Base-by-base conservation (phyloP, 345 rosid species). In the Adansonia digitata region DNA sequence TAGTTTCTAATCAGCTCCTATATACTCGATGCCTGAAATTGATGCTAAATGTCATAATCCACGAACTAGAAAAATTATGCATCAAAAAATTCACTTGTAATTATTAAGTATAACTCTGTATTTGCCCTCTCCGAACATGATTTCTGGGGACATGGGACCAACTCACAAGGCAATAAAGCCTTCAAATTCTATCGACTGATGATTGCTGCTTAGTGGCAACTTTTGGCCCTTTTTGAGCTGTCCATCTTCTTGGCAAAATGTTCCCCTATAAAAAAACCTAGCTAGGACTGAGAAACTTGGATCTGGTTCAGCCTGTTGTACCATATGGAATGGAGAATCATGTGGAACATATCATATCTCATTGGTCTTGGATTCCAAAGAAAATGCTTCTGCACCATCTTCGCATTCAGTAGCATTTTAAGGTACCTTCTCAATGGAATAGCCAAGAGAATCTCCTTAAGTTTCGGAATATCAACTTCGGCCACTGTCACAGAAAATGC, bases 271-370 rank as follows among this genome's bases (percentile, higher is more conserved):
- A 11, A n/a, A 8, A 27, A n/a, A 59, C 18, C 17, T 0, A 29
- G 52, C 48, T 74, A 39, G 26, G 75, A 51, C 53, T 63, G 71
- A 14, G 83, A 42, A 73, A 79, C 43, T 74, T 77, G 84, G 65
- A 83, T 80, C 74, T 89, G 92, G 76, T 83, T 88, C 56, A 94
- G 63, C 80, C 88, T 77, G 74, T 83, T 91, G 69, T 84, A 84
- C 98, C 98, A 94, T 74, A 91, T 92, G 45, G 98, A 92, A 75
- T 92, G 97, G 74, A 94, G 89, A 77, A 94, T 90, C 97, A 94
- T 89, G 83, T 92, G 97, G 78, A 94, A 94, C 79, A 94, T 79
- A 81, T 94, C 97, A 55, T 87, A 92, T 80, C 87, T 87, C 77
- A 88, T 63, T 17, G 97, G 97, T 72, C 75, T 86, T 17, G 82